Conservation (phyloP, 2,329 filamentous ascomycete genomes). For the Paraphaeosphaeria sporulosa region DNA sequence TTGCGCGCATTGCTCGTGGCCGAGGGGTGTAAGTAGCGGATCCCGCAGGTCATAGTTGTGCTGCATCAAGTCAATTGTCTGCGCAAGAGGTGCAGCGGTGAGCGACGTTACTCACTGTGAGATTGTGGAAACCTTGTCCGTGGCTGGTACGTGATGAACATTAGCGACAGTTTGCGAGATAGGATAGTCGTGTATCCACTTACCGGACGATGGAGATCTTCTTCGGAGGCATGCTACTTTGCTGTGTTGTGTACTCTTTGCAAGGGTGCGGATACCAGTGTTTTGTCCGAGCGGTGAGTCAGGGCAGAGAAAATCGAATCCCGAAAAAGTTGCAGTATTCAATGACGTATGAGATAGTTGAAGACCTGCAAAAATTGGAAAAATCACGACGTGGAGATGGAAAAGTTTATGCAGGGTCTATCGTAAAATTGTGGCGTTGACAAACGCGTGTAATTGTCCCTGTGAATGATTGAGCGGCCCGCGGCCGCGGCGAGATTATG, state of each 20-base stretch:
- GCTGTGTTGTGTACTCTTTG: not conserved
- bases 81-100: not conserved
- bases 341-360: conserved; percentile 4
- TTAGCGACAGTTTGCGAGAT: conserved; percentile 18
- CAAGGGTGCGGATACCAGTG: not conserved
- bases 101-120: conserved; percentile 29
- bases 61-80: conserved; percentile 53
- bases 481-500: not conserved
- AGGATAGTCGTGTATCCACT: not conserved
- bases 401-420: not conserved
- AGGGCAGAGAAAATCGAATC: conserved; percentile 7
- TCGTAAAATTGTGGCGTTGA: not conserved
- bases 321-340: not conserved
- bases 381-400: not conserved
- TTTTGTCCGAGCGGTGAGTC: conserved; percentile 4
- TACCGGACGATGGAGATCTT: conserved; percentile 8
- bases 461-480: not conserved
- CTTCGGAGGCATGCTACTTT: conserved; percentile 5
- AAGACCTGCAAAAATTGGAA: not conserved
- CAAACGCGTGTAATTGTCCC: conserved; percentile 2
- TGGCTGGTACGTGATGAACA: conserved; percentile 65
- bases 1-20: conserved; percentile 73
- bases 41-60: conserved; percentile 73
- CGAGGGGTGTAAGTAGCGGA: conserved; percentile 78
- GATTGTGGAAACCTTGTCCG: conserved; percentile 80